Conservation (phyloP, 768 basidiomycete species). For the Cyclocybe cylindracea region DNA sequence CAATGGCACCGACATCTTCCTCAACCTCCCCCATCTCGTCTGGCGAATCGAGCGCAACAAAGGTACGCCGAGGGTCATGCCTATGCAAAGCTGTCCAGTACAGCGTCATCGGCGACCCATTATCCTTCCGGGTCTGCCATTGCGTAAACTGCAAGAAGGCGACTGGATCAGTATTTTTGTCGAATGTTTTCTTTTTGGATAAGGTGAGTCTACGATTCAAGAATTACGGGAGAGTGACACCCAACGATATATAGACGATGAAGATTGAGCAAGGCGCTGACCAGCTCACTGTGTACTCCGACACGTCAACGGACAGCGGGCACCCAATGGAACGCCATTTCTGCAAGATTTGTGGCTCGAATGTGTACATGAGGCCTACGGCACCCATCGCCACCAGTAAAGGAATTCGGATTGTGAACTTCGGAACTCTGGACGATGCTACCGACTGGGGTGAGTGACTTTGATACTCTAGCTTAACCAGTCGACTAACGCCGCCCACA, state of each 20-base stretch:
- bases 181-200: constrained; percentile 34
- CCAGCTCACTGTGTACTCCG: constrained; percentile 25
- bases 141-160: constrained; percentile 44
- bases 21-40: no score
- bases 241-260: constrained; percentile 21
- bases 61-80: constrained; percentile 32
- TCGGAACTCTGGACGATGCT: constrained; percentile 32
- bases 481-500: no score
- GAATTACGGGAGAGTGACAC: not conserved
- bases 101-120: constrained; percentile 34
- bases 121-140: constrained; percentile 41
- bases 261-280: constrained; percentile 27
- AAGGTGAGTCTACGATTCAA: constrained; percentile 24
- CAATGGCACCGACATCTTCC: no score
- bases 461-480: not conserved
- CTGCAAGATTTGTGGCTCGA: constrained; percentile 38
- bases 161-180: constrained; percentile 42
- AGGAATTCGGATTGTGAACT: constrained; percentile 22
- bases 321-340: constrained; percentile 30
- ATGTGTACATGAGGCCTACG: constrained; percentile 26
- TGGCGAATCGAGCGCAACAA: not conserved
- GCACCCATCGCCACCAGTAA: constrained; percentile 13
- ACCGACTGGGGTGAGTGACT: constrained; percentile 29
- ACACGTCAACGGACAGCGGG: constrained; percentile 31
- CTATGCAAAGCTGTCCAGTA: constrained; percentile 38